Conservation (phyloP, 371 early-diverging fungal species). For the Mortierella sp. region DNA sequence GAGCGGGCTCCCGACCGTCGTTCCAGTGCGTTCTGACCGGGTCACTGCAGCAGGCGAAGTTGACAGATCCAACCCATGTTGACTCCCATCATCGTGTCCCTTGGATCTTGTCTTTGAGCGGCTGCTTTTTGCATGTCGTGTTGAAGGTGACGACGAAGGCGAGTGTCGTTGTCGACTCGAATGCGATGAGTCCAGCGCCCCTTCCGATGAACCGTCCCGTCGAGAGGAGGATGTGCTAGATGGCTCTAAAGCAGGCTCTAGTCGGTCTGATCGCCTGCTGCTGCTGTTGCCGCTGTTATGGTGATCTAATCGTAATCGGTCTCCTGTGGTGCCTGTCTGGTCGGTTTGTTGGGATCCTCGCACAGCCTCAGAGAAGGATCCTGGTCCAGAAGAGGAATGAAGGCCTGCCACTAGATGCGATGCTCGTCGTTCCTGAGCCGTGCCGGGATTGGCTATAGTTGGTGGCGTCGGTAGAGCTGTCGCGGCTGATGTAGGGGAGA, state of each 20-base stretch:
- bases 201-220: constrained; percentile 8
- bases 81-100: constrained; percentile 13
- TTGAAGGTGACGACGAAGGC: neutral
- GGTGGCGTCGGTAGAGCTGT: neutral
- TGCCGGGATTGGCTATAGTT: neutral
- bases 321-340: neutral
- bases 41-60: constrained; percentile 1
- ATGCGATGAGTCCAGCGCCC: neutral
- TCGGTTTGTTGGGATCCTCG: neutral
- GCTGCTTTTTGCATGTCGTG: constrained; percentile 19
- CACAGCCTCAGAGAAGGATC: constrained; percentile 6
- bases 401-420: constrained; percentile 8
- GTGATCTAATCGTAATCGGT: neutral
- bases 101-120: constrained; percentile 22
- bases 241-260: neutral
- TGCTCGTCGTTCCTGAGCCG: neutral
- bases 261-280: constrained; percentile 5
- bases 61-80: neutral
- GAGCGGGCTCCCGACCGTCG: constrained; percentile 8
- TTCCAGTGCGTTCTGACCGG: constrained; percentile 16
- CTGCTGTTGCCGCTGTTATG: neutral
- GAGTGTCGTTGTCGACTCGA: neutral
- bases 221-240: neutral
- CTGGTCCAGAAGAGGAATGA: neutral
- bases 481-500: neutral